phyloP scores from a whole-genome alignment of 306 rosid species.

The Cucurbita pepo region DNA sequence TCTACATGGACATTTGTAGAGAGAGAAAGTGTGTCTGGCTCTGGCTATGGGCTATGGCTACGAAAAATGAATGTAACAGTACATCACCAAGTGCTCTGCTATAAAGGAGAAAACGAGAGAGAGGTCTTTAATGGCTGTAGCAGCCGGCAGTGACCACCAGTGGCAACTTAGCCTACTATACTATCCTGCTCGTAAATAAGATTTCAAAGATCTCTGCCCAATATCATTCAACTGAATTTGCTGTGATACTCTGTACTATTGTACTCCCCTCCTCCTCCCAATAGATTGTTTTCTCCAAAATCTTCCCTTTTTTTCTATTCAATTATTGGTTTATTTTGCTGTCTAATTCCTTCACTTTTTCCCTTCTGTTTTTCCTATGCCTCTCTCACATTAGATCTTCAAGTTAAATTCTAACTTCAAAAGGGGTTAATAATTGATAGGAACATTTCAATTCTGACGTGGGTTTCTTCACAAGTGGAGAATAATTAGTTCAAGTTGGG shows the following conservation, averaged over 20 bases:
- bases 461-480: conserved; percentile 1
- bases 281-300: conserved; percentile 1
- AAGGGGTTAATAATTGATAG: not conserved
- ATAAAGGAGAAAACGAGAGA: not conserved
- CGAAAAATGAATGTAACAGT: conserved; percentile 6
- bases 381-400: conserved; percentile 2
- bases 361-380: not conserved
- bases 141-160: not conserved
- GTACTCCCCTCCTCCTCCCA: not conserved
- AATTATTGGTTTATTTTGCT: conserved; percentile 2
- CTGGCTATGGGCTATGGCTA: not conserved
- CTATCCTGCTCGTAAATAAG: not conserved
- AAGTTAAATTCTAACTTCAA: not conserved
- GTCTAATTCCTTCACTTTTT: not conserved
- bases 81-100: not conserved
- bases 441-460: not conserved
- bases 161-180: conserved; percentile 1
- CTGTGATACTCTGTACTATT: not conserved
- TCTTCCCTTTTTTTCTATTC: not conserved
- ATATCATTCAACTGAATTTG: conserved; percentile 5
- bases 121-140: not conserved
- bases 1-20: not conserved
- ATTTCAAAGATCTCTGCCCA: not conserved
- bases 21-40: not conserved
- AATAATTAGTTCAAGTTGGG: not conserved